A percentile compares a stretch with the other conserved stretches of the same genome.
phyloP scores from a whole-genome alignment of 495 filamentous ascomycete species.

The Niebla homalea region DNA sequence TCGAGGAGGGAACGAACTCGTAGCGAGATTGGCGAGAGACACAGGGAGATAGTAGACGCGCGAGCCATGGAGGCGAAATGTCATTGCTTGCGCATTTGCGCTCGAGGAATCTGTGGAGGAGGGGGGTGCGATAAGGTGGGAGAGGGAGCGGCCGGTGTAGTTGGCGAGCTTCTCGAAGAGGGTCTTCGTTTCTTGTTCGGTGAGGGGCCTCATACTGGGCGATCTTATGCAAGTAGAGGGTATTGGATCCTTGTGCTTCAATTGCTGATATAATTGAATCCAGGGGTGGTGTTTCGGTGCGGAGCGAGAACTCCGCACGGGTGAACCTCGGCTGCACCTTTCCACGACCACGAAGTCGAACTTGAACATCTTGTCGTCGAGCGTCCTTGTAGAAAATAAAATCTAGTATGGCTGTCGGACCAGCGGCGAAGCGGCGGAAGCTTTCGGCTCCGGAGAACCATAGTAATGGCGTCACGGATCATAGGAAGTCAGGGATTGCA shows the following conservation, averaged over 20 bases:
- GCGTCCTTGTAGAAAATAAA: neutral
- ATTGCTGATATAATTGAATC: neutral
- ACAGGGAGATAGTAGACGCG: conserved; percentile 84
- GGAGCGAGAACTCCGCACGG: conserved; percentile 1
- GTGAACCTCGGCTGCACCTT: neutral
- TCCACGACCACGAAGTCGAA: neutral
- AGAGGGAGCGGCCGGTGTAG: conserved; percentile 69
- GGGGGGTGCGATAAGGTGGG: conserved; percentile 61
- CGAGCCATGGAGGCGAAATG: conserved; percentile 67
- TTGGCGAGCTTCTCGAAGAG: conserved; percentile 76
- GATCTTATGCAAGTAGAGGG: neutral
- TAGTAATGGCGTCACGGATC: conserved; percentile 18
- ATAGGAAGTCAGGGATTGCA: neutral
- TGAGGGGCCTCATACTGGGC: conserved; percentile 55
- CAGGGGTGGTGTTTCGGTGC: neutral
- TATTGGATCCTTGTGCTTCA: neutral
- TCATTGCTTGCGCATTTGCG: conserved; percentile 16
- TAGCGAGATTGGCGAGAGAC: conserved; percentile 81
- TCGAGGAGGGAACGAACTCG: conserved; percentile 12
- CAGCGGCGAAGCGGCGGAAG: conserved; percentile 39
- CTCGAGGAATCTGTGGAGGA: conserved; percentile 42
- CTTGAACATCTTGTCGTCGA: neutral
- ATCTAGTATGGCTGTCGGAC: conserved; percentile 32
- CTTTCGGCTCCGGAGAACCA: conserved; percentile 38
- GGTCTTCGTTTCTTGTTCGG: conserved; percentile 55